phyloP scores from a whole-genome alignment of 495 filamentous ascomycete genomes.

The Aspergillus conjunctus region DNA sequence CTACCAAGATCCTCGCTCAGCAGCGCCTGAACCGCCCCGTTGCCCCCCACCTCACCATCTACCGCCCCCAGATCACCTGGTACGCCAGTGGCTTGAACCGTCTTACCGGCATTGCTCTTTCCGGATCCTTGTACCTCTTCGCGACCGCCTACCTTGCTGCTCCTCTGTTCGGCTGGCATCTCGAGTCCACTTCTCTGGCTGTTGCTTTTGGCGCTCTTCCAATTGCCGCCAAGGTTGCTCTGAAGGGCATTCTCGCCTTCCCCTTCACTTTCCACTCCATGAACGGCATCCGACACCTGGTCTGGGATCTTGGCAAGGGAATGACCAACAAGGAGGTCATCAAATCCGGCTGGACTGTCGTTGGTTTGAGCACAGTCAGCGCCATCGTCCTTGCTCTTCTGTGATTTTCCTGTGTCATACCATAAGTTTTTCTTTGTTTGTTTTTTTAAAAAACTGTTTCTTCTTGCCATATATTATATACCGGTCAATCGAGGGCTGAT shows the following conservation, averaged over 20 bases:
- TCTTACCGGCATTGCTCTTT: constrained; percentile 74
- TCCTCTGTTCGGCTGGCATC: constrained; percentile 79
- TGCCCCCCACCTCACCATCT: constrained; percentile 86
- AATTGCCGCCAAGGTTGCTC: constrained; percentile 61
- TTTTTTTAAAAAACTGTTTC: constrained; percentile 26
- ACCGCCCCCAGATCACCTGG: constrained; percentile 88
- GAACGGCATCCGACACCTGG: constrained; percentile 89
- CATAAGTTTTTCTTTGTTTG: constrained; percentile 31
- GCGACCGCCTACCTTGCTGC: constrained; percentile 79
- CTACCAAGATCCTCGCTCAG: constrained; percentile 70
- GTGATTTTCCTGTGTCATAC: constrained; percentile 49
- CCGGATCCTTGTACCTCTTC: constrained; percentile 80
- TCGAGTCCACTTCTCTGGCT: constrained; percentile 78
- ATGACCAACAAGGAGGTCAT: constrained; percentile 73
- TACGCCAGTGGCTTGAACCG: constrained; percentile 73
- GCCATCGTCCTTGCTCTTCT: constrained; percentile 63
- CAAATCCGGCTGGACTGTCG: constrained; percentile 71
- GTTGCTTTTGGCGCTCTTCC: constrained; percentile 77
- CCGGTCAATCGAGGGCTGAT: constrained; percentile 26
- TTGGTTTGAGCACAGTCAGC: constrained; percentile 65
- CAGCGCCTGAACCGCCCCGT: constrained; percentile 87
- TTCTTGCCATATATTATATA: constrained; percentile 31
- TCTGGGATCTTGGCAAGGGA: constrained; percentile 75
- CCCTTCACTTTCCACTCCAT: constrained; percentile 86
- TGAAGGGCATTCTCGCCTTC: constrained; percentile 73